phyloP scores from a whole-genome alignment of 768 basidiomycete genomes.

The Phallus indusiatus region DNA sequence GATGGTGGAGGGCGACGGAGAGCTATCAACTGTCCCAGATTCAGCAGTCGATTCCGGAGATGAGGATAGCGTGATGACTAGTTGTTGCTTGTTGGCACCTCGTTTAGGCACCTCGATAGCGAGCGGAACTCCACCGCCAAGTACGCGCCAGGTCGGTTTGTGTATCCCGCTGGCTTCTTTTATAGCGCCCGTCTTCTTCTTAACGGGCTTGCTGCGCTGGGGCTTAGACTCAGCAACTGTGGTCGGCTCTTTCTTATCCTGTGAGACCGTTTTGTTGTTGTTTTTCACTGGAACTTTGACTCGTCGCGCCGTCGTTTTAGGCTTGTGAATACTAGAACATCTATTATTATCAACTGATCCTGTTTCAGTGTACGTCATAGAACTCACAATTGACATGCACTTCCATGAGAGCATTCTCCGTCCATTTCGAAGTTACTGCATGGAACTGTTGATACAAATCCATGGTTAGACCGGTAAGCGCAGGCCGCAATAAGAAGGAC shows the following conservation, averaged over 20 bases:
- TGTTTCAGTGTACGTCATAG: no score
- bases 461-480: not conserved
- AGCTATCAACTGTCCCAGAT: not conserved
- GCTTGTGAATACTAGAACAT: conserved; percentile 5
- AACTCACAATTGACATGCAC: conserved; percentile 1
- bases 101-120: not conserved
- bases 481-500: not conserved
- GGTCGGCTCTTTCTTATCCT: not conserved
- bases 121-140: conserved; percentile 5
- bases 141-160: conserved; percentile 6
- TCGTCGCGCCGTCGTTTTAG: not conserved
- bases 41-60: not conserved
- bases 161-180: not conserved
- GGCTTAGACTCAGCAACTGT: not conserved
- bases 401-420: conserved; percentile 3
- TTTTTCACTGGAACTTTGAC: not conserved
- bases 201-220: not conserved
- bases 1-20: not conserved
- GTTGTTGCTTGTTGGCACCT: not conserved
- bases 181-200: not conserved
- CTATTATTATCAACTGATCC: not conserved
- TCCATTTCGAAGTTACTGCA: conserved; percentile 4
- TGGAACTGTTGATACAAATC: not conserved
- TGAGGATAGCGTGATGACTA: not conserved
- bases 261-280: not conserved